Percentiles rank a stretch among this genome's conserved stretches.
phyloP scores from a whole-genome alignment of 768 basidiomycete species.

The Cyclocybe cylindracea region DNA sequence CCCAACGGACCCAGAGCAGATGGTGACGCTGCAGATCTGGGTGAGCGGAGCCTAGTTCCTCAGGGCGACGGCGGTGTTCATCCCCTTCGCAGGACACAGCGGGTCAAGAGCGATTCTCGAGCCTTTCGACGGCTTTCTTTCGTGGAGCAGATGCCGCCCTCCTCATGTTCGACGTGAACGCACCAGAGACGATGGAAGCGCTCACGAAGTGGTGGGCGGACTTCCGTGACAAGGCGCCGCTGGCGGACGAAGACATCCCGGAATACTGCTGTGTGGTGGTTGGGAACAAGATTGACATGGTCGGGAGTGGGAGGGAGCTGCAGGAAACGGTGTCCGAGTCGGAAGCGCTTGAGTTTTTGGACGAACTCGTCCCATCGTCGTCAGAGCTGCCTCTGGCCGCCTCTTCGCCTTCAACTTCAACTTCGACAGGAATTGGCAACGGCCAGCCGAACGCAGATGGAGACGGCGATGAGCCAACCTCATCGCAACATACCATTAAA shows the following conservation, averaged over 20 bases:
- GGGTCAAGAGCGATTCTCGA: constrained; percentile 87
- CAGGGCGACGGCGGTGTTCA: background rate
- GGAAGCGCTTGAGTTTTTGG: constrained; percentile 55
- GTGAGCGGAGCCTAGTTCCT: constrained; percentile 23
- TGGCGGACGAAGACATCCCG: constrained; percentile 60
- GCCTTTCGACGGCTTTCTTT: constrained; percentile 80
- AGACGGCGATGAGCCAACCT: background rate
- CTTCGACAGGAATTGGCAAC: background rate
- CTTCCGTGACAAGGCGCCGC: constrained; percentile 67
- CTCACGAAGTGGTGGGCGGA: constrained; percentile 79
- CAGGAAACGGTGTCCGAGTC: constrained; percentile 29
- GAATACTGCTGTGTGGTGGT: constrained; percentile 76
- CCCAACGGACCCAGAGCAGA: constrained; percentile 51
- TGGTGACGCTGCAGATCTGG: constrained; percentile 68
- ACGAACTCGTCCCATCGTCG: constrained; percentile 55
- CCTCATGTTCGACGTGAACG: constrained; percentile 80
- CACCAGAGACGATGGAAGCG: constrained; percentile 56
- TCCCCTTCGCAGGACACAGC: constrained; percentile 65
- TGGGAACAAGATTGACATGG: constrained; percentile 78
- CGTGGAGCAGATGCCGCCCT: constrained; percentile 82
- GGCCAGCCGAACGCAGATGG: no score
- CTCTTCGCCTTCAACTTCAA: background rate
- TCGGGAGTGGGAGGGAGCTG: constrained; percentile 18
- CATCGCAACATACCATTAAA: constrained; percentile 1
- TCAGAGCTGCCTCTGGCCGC: background rate